phyloP scores from a whole-genome alignment of 2,329 filamentous ascomycete species.

The Hypoxylon sp. region DNA sequence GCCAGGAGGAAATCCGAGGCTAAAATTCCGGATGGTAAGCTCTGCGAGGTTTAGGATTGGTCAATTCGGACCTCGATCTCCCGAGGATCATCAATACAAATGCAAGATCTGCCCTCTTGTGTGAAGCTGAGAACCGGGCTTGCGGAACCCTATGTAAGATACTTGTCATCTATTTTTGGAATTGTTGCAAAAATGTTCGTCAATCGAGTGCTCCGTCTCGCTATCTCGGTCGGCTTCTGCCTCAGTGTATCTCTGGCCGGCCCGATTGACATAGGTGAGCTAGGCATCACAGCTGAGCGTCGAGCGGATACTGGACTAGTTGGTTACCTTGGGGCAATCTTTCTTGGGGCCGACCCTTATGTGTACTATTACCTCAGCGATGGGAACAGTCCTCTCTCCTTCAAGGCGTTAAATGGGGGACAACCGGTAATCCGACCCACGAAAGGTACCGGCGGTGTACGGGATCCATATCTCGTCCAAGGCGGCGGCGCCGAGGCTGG shows the following conservation, averaged over 20 bases:
- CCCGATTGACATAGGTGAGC: slow-evolving; percentile 39
- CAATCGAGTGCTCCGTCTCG: slow-evolving; percentile 20
- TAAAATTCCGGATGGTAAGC: slow-evolving; percentile 25
- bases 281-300: slow-evolving; percentile 37
- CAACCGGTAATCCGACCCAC: slow-evolving; percentile 58
- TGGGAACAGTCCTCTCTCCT: slow-evolving; percentile 59
- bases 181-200: slow-evolving; percentile 24
- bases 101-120: slow-evolving; percentile 13
- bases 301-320: slow-evolving; percentile 52
- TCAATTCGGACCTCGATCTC: slow-evolving; percentile 27
- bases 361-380: slow-evolving; percentile 64
- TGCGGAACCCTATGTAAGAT: slow-evolving; percentile 8
- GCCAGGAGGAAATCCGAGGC: slow-evolving; percentile 13
- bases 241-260: slow-evolving; percentile 18
- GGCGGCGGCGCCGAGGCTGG: slow-evolving; percentile 57
- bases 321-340: slow-evolving; percentile 63
- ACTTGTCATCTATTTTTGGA: slow-evolving; percentile 10
- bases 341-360: slow-evolving; percentile 61
- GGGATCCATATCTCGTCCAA: slow-evolving; percentile 60
- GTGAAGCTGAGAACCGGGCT: slow-evolving; percentile 13
- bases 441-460: slow-evolving; percentile 60
- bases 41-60: slow-evolving; percentile 16
- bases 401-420: slow-evolving; percentile 59
- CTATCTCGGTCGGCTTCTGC: slow-evolving; percentile 28
- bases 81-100: slow-evolving; percentile 30